Evolutionary conservation across 2,329 filamentous ascomycete species (phyloP).

Genomic region (Colletotrichum karsti): DNA sequence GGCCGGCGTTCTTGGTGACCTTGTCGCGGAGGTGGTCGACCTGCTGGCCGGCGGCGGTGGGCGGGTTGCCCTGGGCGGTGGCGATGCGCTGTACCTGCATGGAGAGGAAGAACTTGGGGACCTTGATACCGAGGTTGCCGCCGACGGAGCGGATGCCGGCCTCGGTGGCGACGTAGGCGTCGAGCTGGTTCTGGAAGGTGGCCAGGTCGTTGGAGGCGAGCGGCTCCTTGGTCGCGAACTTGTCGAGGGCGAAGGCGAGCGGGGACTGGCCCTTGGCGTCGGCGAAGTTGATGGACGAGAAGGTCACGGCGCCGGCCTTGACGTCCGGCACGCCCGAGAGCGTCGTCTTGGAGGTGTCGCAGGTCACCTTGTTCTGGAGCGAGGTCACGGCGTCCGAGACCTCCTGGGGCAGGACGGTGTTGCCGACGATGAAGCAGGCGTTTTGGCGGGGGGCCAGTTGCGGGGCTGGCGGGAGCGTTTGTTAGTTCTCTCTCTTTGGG

Average conservation of each 20-base stretch:
- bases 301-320: conserved; percentile 56
- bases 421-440: conserved; percentile 65
- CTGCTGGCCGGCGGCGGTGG: conserved; percentile 57
- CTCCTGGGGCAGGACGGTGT: conserved; percentile 58
- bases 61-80: conserved; percentile 65
- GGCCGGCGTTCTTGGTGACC: conserved; percentile 62
- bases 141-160: conserved; percentile 63
- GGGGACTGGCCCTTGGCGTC: conserved; percentile 52
- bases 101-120: conserved; percentile 70
- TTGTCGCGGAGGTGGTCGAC: conserved; percentile 67
- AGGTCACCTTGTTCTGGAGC: conserved; percentile 57
- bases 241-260: conserved; percentile 61
- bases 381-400: conserved; percentile 49
- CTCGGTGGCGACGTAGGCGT: conserved; percentile 68
- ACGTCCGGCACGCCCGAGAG: conserved; percentile 65
- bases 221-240: conserved; percentile 60
- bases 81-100: conserved; percentile 68
- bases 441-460: conserved; percentile 37
- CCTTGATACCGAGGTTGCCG: conserved; percentile 64
- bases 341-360: conserved; percentile 55
- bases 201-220: conserved; percentile 58
- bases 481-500: neutral
- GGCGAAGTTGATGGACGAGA: conserved; percentile 66
- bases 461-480: neutral
- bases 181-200: conserved; percentile 60